Percentiles rank a stretch among this genome's conserved stretches.
These are phyloP conservation scores for Myochromella boudieri DNA, from an alignment of 768 basidiomycete genomes.

Conservation along the genomic window DNA sequence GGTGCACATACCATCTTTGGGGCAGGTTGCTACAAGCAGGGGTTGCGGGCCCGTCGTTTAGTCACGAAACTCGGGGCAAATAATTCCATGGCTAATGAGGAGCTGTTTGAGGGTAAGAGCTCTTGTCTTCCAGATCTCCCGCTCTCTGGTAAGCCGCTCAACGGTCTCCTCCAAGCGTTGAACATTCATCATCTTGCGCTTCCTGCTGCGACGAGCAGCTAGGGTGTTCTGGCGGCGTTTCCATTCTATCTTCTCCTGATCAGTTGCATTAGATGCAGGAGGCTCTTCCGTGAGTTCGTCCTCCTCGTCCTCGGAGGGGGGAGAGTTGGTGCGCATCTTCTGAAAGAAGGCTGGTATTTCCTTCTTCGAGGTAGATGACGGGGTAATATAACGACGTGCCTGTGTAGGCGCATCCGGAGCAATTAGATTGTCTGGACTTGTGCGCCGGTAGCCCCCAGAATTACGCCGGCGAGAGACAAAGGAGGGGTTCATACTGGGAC, in stretches of 20 bases:
- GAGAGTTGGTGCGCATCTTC: constrained; percentile 44
- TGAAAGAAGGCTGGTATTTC: constrained; percentile 72
- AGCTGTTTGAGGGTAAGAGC: constrained; percentile 51
- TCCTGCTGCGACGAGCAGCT: constrained; percentile 78
- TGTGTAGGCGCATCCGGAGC: constrained; percentile 81
- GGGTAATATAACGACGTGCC: constrained; percentile 65
- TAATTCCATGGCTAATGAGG: constrained; percentile 55
- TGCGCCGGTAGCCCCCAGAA: constrained; percentile 14
- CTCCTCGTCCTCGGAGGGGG: constrained; percentile 54
- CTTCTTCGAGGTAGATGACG: constrained; percentile 78
- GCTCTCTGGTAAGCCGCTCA: constrained; percentile 52
- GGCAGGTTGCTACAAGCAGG: background rate
- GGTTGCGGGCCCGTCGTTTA: constrained; percentile 14
- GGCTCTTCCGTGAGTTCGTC: constrained; percentile 44
- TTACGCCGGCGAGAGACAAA: constrained; percentile 16
- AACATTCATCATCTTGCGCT: constrained; percentile 71
- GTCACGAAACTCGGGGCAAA: constrained; percentile 49
- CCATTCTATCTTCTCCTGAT: constrained; percentile 67
- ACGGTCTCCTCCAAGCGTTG: constrained; percentile 60
- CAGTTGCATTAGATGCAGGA: constrained; percentile 39
- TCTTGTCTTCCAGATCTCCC: constrained; percentile 62
- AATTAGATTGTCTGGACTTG: constrained; percentile 60
- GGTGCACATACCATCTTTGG: constrained; percentile 7
- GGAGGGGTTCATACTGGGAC: constrained; percentile 6
- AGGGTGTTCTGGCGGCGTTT: constrained; percentile 86